phyloP scores from a whole-genome alignment of 1,284 basidiomycete species.

The Apiotrichum sp. region DNA sequence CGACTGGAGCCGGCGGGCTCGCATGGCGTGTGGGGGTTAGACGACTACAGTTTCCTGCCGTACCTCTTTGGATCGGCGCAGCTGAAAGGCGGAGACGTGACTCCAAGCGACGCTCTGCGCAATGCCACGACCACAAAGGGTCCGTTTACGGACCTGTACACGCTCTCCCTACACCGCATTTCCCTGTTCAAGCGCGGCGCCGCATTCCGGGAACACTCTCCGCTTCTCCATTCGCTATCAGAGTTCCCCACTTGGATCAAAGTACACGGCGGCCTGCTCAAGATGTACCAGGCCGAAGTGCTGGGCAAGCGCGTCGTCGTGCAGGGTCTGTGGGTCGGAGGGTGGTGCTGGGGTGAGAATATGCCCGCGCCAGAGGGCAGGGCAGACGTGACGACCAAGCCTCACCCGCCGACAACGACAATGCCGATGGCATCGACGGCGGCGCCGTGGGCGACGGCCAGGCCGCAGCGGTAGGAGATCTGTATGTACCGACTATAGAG shows the following conservation, averaged over 20 bases:
- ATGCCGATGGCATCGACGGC: no score
- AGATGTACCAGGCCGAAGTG: constrained; percentile 98
- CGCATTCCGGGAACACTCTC: constrained; percentile 87
- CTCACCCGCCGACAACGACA: no score
- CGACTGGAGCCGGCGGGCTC: constrained; percentile 92
- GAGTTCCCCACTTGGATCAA: constrained; percentile 81
- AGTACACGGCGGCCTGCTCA: constrained; percentile 80
- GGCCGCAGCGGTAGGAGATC: no score
- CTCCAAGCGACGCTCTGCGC: constrained; percentile 42
- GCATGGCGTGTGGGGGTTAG: constrained; percentile 96
- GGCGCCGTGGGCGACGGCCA: no score
- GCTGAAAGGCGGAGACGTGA: constrained; percentile 52
- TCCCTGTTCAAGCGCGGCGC: constrained; percentile 69
- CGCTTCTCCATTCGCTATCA: constrained; percentile 80
- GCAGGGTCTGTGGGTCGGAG: constrained; percentile 86
- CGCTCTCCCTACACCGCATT: constrained; percentile 71
- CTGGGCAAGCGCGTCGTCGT: constrained; percentile 92
- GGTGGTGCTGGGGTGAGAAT: constrained; percentile 46
- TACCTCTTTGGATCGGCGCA: constrained; percentile 92
- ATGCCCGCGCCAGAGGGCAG: constrained; percentile 11
- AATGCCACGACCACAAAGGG: constrained; percentile 5
- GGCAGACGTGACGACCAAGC: no score
- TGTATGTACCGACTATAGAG: no score
- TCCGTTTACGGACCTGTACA: constrained; percentile 60
- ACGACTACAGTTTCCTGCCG: constrained; percentile 93